Evolutionary conservation across 148 eudicot genomes (phyloP), one percentile per base, ranked within the genome.

Genomic region (Diospyros lotus): DNA sequence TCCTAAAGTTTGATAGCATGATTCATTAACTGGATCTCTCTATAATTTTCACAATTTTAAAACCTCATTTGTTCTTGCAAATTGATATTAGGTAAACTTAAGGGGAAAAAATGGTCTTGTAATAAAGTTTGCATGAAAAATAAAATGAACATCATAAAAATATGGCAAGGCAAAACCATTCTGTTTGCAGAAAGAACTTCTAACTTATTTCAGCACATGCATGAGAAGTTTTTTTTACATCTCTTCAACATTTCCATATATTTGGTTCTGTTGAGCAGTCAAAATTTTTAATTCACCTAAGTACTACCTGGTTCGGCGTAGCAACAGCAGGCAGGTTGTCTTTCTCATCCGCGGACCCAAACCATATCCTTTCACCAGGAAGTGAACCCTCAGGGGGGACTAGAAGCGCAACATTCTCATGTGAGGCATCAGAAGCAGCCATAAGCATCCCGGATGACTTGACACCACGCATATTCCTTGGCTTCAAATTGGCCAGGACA

Each of bases 351-450:
- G 76, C 82, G 4, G 80, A 76, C 60, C 97, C 97, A 84, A 95
- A 95, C 98, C 98, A 95, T 78, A 95, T 80, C 79, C 98, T 88
- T 64, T 92, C 96, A 73, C 98, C 98, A 12, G 91, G 94, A 17
- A 83, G 63, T 58, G 98, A 88, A 74, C 86, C 89, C 68, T 89
- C 92, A 1, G 97, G 96, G 52, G 98, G 98, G 68, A 85, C 94
- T 79, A 95, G 93, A 70, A 95, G 96, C 90, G 92, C 97, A 63
- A 95, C 92, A 79, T 92, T 92, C 81, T 95, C 97, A 81, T 92
- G 98, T 38, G 89, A 71, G 3, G 91, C 96, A 90, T 90, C 96
- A 66, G 98, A 95, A 80, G 98, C 98, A 77, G 98, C 98, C 96
- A 95, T 89, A 77, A 94, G 93, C 98, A 95, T 95, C 73, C 98